phyloP scores from a whole-genome alignment of 257 asterid genomes.

The Solanum microdontum region DNA sequence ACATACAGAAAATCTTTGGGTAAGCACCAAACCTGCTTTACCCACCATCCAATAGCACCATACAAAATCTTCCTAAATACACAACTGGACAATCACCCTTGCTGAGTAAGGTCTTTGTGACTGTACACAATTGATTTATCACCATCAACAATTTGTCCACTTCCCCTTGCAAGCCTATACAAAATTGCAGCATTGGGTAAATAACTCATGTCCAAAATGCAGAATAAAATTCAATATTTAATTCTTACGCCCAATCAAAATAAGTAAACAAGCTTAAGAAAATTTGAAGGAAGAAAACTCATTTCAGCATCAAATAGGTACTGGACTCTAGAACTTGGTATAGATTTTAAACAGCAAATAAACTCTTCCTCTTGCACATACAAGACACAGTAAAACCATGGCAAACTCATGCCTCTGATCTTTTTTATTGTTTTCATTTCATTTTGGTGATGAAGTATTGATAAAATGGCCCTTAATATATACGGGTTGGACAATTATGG shows the following conservation, averaged over 20 bases:
- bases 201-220: background rate
- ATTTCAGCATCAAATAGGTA: background rate
- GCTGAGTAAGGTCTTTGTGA: conserved; percentile 28
- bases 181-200: background rate
- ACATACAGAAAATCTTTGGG: background rate
- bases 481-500: background rate
- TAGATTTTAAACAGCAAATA: background rate
- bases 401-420: background rate
- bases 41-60: background rate
- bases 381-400: background rate
- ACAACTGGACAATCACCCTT: background rate
- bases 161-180: conserved; percentile 43
- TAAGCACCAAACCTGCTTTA: background rate
- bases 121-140: conserved; percentile 31
- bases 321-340: background rate
- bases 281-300: no score
- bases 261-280: background rate
- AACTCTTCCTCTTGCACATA: background rate
- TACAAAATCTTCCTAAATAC: background rate
- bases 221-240: background rate
- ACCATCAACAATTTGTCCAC: conserved; percentile 41
- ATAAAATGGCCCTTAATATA: background rate
- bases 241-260: background rate
- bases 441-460: background rate
- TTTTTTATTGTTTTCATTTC: background rate